A percentile compares a stretch with the other conserved stretches of the same genome.
Conservation (phyloP, 73 alveolate species). For the Blepharisma japonicum region DNA sequence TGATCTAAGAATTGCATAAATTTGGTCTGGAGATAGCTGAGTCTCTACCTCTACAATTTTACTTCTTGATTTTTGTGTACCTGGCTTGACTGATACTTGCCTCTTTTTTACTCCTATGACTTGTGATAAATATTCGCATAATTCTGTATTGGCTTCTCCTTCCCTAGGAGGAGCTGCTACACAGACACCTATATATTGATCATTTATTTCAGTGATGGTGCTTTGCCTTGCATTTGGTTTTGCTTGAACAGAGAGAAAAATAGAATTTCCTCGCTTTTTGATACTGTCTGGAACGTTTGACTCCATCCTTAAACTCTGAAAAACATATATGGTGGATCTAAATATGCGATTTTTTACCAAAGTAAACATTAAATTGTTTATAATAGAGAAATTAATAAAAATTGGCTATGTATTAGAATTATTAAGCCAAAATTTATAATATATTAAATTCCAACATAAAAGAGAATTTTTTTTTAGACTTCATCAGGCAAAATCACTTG, state of each 20-base stretch:
- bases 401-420: no score
- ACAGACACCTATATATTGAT: slow-evolving; percentile 44
- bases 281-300: not conserved
- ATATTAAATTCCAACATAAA: no score
- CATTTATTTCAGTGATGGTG: slow-evolving; percentile 14
- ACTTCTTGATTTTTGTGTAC: slow-evolving; percentile 31
- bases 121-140: slow-evolving; percentile 35
- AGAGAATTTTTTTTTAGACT: no score
- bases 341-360: no score
- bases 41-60: slow-evolving; percentile 28
- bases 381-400: no score
- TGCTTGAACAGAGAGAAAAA: slow-evolving; percentile 13
- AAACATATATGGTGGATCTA: no score
- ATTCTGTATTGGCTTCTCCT: slow-evolving; percentile 61
- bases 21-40: slow-evolving; percentile 11
- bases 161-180: slow-evolving; percentile 66
- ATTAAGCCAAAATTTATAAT: no score
- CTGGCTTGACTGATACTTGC: slow-evolving; percentile 37
- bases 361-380: no score
- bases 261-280: not conserved
- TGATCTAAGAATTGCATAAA: slow-evolving; percentile 10
- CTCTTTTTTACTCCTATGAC: slow-evolving; percentile 45
- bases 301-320: no score
- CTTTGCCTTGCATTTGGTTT: slow-evolving; percentile 31
- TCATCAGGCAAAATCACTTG: no score